A percentile compares a stretch with the other conserved stretches of the same genome.
Conservation (phyloP, 805 yeast genomes). For the Ascoidea asiatica region DNA sequence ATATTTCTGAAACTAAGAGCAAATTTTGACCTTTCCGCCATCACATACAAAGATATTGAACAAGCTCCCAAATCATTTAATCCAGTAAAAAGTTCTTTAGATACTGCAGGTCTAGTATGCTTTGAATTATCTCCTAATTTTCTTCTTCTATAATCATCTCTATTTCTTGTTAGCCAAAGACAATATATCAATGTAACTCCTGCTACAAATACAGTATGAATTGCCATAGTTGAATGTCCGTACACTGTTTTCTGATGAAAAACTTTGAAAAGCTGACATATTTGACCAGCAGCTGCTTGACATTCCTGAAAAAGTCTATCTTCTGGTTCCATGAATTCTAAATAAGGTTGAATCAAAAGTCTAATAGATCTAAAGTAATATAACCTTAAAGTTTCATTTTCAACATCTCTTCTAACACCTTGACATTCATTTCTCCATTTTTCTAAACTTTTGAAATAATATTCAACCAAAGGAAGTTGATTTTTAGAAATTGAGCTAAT, state of each 20-base stretch:
- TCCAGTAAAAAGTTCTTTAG: slow-evolving; percentile 38
- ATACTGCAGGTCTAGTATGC: slow-evolving; percentile 45
- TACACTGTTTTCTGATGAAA: slow-evolving; percentile 48
- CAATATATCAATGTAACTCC: slow-evolving; percentile 58
- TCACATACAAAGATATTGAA: slow-evolving; percentile 47
- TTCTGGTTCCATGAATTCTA: slow-evolving; percentile 47
- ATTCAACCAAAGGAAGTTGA: slow-evolving; percentile 37
- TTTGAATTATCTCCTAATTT: slow-evolving; percentile 42
- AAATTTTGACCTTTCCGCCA: slow-evolving; percentile 53
- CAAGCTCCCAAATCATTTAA: slow-evolving; percentile 55
- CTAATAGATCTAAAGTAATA: slow-evolving; percentile 51
- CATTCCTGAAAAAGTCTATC: slow-evolving; percentile 49
- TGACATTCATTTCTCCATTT: slow-evolving; percentile 43
- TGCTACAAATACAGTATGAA: slow-evolving; percentile 55
- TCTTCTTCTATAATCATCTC: slow-evolving; percentile 41
- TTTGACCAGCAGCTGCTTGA: slow-evolving; percentile 61
- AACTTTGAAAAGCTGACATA: slow-evolving; percentile 48
- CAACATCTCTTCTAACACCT: slow-evolving; percentile 32
- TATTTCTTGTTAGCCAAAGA: slow-evolving; percentile 51
- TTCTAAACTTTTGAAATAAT: slow-evolving; percentile 38
- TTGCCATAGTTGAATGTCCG: slow-evolving; percentile 54
- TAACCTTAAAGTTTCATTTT: slow-evolving; percentile 43
- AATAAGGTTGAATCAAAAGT: slow-evolving; percentile 46
- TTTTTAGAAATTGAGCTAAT: slow-evolving; percentile 10
- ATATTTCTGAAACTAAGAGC: slow-evolving; percentile 52